Evolutionary conservation across 2,329 filamentous ascomycete genomes (phyloP).

Genomic region (Basipetospora chlamydospora): DNA sequence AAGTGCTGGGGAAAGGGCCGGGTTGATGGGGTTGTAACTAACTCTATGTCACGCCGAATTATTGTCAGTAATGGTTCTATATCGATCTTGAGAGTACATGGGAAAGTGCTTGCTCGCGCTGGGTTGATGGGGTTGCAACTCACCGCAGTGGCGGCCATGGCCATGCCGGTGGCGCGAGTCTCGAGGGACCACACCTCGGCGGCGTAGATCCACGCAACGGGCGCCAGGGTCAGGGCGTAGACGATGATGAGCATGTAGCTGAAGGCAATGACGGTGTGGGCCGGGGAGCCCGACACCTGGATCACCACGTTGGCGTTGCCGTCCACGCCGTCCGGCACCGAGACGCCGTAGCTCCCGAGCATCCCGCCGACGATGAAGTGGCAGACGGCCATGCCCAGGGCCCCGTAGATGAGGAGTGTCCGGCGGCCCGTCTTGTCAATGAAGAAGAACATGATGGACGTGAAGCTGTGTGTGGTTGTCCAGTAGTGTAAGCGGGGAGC

Average conservation of each 20-base stretch:
- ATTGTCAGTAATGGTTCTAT: too few relatives aligned
- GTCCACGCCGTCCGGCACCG: slow-evolving; percentile 26
- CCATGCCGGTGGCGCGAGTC: slow-evolving; percentile 45
- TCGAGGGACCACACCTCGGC: slow-evolving; percentile 50
- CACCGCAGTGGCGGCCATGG: slow-evolving; percentile 36
- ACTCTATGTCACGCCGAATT: too few relatives aligned
- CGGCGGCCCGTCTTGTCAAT: slow-evolving; percentile 45
- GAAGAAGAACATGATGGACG: slow-evolving; percentile 24
- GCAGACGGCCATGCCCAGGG: slow-evolving; percentile 48
- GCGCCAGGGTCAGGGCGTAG: slow-evolving; percentile 49
- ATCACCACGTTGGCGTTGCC: slow-evolving; percentile 30
- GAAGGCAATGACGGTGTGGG: slow-evolving; percentile 50
- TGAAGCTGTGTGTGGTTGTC: slow-evolving; percentile 24
- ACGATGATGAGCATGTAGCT: slow-evolving; percentile 49
- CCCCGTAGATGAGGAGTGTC: slow-evolving; percentile 50
- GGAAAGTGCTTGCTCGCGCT: too few relatives aligned
- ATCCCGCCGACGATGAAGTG: slow-evolving; percentile 40
- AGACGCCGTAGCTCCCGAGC: slow-evolving; percentile 29
- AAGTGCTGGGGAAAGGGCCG: too few relatives aligned
- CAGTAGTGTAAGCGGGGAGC: slow-evolving; percentile 9
- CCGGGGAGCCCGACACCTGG: slow-evolving; percentile 31
- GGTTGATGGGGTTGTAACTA: too few relatives aligned
- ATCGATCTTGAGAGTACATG: too few relatives aligned
- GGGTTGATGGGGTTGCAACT: too few relatives aligned
- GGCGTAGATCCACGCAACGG: slow-evolving; percentile 51